These are phyloP conservation scores for Kluyveromyces aestuarii DNA, from an alignment of 805 yeast genomes.

Conservation along the genomic window DNA sequence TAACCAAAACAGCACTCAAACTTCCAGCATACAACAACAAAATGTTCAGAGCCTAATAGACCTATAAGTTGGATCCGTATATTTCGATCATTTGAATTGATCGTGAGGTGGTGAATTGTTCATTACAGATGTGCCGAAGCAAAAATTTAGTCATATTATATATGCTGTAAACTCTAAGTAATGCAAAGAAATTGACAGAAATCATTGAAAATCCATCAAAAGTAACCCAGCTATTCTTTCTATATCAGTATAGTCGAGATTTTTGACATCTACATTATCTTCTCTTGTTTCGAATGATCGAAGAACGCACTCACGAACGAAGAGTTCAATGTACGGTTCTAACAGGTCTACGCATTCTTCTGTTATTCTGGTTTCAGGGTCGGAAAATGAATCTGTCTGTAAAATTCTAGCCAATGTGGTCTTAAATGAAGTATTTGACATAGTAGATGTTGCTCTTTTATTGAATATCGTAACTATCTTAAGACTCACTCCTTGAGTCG, in stretches of 20 bases:
- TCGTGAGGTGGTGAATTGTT: not conserved
- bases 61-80: not conserved
- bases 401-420: slow-evolving; percentile 20
- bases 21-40: slow-evolving; percentile 7
- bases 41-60: slow-evolving; percentile 10
- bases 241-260: slow-evolving; percentile 20
- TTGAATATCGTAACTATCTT: not conserved
- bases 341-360: slow-evolving; percentile 14
- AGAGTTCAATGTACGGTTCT: slow-evolving; percentile 20
- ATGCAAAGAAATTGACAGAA: not conserved
- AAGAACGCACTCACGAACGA: slow-evolving; percentile 23
- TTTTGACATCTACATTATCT: slow-evolving; percentile 4
- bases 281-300: slow-evolving; percentile 22
- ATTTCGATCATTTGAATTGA: not conserved
- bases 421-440: slow-evolving; percentile 9
- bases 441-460: not conserved
- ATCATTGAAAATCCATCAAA: slow-evolving; percentile 18
- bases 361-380: slow-evolving; percentile 15
- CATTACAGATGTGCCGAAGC: not conserved
- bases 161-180: not conserved
- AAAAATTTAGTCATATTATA: too few species aligned
- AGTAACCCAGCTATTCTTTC: slow-evolving; percentile 25
- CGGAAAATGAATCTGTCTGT: slow-evolving; percentile 12
- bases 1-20: slow-evolving; percentile 39
- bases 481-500: not conserved